A percentile compares a stretch with the other conserved stretches of the same genome.
Conservation (phyloP, 768 basidiomycete species). For the Boletus sp. region DNA sequence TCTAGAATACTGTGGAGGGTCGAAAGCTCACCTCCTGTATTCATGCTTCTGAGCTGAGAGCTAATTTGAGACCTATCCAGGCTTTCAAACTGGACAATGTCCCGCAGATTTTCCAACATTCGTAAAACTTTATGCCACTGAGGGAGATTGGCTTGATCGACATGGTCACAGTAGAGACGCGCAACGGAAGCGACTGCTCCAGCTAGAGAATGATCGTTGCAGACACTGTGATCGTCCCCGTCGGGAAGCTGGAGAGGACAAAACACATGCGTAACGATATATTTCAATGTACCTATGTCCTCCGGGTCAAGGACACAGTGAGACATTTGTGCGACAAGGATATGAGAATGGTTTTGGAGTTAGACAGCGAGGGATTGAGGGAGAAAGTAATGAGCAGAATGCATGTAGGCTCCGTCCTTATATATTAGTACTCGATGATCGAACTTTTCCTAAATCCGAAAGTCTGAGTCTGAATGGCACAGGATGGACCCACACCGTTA, state of each 20-base stretch:
- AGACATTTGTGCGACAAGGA: not conserved
- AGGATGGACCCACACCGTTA: not conserved
- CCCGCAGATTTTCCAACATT: slow-evolving; percentile 32
- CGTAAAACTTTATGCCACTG: slow-evolving; percentile 32
- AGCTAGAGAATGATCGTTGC: slow-evolving; percentile 29
- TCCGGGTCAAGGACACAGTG: not conserved
- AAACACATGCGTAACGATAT: slow-evolving; percentile 44
- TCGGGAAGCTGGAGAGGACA: slow-evolving; percentile 42
- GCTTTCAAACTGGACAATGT: not conserved
- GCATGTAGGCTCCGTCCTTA: not conserved
- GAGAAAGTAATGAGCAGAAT: not conserved
- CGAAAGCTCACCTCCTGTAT: slow-evolving; percentile 13
- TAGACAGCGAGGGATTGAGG: not conserved
- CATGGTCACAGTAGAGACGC: slow-evolving; percentile 12
- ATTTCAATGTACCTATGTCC: slow-evolving; percentile 16
- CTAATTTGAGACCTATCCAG: slow-evolving; percentile 8
- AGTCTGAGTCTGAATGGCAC: not conserved
- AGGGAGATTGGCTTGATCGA: slow-evolving; percentile 3
- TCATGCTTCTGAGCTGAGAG: slow-evolving; percentile 21
- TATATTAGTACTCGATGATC: not conserved
- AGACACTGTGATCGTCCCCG: slow-evolving; percentile 29
- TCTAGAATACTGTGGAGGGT: not conserved
- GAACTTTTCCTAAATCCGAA: not conserved
- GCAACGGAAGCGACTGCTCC: slow-evolving; percentile 19
- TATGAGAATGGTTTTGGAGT: too few relatives aligned